These are phyloP conservation scores for Silene noctiflora DNA, from an alignment of 179 eudicot genomes.

Conservation along the genomic window DNA sequence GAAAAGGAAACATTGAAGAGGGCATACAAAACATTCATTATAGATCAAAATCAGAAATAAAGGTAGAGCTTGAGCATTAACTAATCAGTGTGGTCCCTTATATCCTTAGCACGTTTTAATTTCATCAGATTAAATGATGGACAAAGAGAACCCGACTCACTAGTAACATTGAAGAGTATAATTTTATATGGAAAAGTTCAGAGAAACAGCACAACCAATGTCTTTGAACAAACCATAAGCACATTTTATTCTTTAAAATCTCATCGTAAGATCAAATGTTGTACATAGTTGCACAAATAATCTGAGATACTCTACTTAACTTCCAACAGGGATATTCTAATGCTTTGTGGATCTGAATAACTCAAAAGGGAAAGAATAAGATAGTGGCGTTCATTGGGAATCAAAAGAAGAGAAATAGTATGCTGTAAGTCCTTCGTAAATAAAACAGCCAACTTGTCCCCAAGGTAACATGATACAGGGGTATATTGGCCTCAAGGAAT, in stretches of 20 bases:
- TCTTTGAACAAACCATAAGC: conserved; percentile 8
- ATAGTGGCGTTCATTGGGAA: background rate
- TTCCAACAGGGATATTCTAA: too few species aligned
- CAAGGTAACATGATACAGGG: too few species aligned
- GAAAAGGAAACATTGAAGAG: conserved; percentile 1
- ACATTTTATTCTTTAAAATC: background rate
- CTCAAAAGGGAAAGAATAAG: background rate
- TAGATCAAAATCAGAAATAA: background rate
- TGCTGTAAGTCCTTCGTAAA: background rate
- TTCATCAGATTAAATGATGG: background rate
- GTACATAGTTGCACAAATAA: background rate
- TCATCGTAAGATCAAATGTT: too few species aligned
- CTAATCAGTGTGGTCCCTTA: background rate
- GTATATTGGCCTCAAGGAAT: too few species aligned
- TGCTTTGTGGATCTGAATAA: background rate
- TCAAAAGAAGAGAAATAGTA: background rate
- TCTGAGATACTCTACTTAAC: background rate
- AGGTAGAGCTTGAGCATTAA: background rate
- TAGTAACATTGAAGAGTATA: too few species aligned
- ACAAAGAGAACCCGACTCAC: too few species aligned
- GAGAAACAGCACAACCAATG: background rate
- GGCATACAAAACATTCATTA: conserved; percentile 13
- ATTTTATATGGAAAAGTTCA: too few species aligned
- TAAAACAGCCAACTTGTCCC: too few species aligned
- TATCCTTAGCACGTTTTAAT: background rate